phyloP scores from a whole-genome alignment of 2,329 filamentous ascomycete genomes.

The Penicillium concentricum region DNA sequence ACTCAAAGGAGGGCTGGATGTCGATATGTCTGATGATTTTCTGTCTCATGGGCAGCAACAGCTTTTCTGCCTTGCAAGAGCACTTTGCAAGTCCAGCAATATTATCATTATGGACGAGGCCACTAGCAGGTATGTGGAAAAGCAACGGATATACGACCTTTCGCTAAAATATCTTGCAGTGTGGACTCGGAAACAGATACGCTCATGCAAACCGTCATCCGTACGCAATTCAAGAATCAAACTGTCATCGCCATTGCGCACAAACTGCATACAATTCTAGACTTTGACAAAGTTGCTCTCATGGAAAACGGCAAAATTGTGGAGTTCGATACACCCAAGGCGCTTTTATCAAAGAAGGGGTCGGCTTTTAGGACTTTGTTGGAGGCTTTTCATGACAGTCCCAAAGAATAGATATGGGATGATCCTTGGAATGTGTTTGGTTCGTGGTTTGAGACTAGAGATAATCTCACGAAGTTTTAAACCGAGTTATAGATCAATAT shows the following conservation, averaged over 20 bases:
- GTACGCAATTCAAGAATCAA: conserved; percentile 48
- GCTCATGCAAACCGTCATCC: conserved; percentile 53
- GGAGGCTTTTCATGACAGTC: conserved; percentile 4
- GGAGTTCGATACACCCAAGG: conserved; percentile 23
- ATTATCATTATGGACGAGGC: conserved; percentile 28
- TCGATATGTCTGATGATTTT: conserved; percentile 37
- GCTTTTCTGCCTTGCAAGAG: conserved; percentile 58
- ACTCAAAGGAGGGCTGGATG: conserved; percentile 30
- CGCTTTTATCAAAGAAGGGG: conserved; percentile 15
- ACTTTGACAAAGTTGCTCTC: conserved; percentile 31
- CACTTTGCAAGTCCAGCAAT: conserved; percentile 45
- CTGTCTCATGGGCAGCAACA: conserved; percentile 56
- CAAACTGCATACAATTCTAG: conserved; percentile 42
- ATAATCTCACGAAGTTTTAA: not conserved
- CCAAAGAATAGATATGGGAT: not conserved
- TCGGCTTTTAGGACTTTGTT: conserved; percentile 21
- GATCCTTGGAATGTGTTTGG: not conserved
- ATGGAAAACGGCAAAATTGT: conserved; percentile 26
- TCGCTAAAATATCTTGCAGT: conserved; percentile 26
- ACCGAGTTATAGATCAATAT: not conserved
- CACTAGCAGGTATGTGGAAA: conserved; percentile 19
- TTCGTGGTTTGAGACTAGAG: not conserved
- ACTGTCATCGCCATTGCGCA: conserved; percentile 59
- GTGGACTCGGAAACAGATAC: conserved; percentile 57
- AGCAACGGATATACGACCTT: not conserved